Percentiles rank a stretch among this genome's conserved stretches.
phyloP scores from a whole-genome alignment of 163 green algal species.

The Chloromonas sp. region DNA sequence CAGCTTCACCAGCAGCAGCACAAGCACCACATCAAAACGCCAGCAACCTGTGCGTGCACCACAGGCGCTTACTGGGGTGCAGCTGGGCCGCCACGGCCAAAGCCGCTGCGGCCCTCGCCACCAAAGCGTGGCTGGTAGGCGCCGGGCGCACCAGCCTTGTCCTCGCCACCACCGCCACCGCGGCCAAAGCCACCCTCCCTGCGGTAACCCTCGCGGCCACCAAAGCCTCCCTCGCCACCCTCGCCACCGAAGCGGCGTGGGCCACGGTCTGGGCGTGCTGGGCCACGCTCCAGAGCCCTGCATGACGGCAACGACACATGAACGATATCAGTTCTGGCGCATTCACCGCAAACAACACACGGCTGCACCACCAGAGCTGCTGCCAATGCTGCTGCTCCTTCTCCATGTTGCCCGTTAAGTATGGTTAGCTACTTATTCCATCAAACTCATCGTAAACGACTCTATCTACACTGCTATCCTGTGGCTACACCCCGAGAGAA shows the following conservation, averaged over 20 bases:
- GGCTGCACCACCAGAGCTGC: no score
- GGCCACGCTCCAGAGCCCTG: slow-evolving; percentile 38
- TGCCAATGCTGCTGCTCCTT: no score
- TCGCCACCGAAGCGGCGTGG: slow-evolving; percentile 36
- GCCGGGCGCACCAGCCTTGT: slow-evolving; percentile 73
- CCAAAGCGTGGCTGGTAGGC: slow-evolving; percentile 77
- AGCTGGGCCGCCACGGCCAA: slow-evolving; percentile 27
- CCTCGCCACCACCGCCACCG: slow-evolving; percentile 32
- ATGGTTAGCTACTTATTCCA: no score
- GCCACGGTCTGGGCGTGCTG: slow-evolving; percentile 27
- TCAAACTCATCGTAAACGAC: no score
- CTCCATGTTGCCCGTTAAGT: no score
- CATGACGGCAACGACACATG: not conserved
- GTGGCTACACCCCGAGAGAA: no score
- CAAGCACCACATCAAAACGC: no score
- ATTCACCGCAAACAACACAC: no score
- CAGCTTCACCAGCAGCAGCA: no score
- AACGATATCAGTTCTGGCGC: no score
- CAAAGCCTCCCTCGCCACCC: slow-evolving; percentile 13
- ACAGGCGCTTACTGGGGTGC: slow-evolving; percentile 20
- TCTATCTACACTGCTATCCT: no score
- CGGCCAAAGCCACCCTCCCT: slow-evolving; percentile 58
- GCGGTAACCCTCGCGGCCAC: slow-evolving; percentile 61
- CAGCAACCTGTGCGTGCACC: no score
- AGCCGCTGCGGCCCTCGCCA: slow-evolving; percentile 42